phyloP scores from a whole-genome alignment of 129 eudicot species.

The Silybum marianum region DNA sequence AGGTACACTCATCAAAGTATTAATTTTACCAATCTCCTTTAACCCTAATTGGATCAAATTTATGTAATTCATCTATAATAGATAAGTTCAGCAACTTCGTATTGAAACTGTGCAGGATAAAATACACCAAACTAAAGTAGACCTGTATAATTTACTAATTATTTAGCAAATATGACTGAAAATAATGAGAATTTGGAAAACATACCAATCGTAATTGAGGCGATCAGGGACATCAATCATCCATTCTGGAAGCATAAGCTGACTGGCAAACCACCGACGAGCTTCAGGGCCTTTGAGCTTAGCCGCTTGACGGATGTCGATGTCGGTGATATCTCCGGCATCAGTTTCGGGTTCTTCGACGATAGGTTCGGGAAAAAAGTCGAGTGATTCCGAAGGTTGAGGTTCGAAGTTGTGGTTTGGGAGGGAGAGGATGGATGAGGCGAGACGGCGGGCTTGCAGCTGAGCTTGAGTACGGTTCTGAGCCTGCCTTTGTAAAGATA shows the following conservation, averaged over 20 bases:
- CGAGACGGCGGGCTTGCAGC: constrained; percentile 79
- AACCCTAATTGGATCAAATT: not conserved
- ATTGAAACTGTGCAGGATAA: not conserved
- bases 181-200: not conserved
- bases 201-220: constrained; percentile 69
- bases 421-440: constrained; percentile 74
- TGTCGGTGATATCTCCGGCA: constrained; percentile 28
- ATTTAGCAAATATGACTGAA: not conserved
- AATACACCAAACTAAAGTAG: not conserved
- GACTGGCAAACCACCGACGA: constrained; percentile 87
- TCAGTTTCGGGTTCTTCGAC: constrained; percentile 32
- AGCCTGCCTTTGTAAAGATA: constrained; percentile 70
- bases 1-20: not conserved
- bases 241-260: constrained; percentile 99
- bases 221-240: constrained; percentile 94
- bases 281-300: constrained; percentile 76
- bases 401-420: constrained; percentile 44
- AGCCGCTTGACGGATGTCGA: constrained; percentile 70
- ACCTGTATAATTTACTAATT: not conserved
- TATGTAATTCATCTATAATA: not conserved
- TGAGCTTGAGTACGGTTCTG: constrained; percentile 81
- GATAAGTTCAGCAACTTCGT: not conserved
- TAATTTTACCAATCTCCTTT: not conserved
- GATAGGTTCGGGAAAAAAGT: constrained; percentile 25
- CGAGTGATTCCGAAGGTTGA: constrained; percentile 24